Evolutionary conservation across 257 asterid species (phyloP), one percentile per base, ranked within the genome.

Genomic region (Rubia yunnanensis): DNA sequence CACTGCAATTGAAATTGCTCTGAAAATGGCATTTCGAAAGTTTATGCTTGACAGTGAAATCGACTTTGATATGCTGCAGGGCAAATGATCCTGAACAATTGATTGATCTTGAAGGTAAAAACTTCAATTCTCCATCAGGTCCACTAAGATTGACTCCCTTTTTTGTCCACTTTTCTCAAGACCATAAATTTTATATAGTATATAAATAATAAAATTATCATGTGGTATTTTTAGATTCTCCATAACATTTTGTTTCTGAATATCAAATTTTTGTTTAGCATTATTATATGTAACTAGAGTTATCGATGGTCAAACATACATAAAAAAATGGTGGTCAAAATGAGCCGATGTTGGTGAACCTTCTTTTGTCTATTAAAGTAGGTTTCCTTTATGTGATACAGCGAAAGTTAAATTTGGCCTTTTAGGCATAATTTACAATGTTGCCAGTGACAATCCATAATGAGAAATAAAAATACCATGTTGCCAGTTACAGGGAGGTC

Each of bases 21-120:
- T 89, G 60, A 92, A 90, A 79, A 92, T 89, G 97, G 98, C 98
- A 68, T 85, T 94, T 61, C 87, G 99, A 72, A 92, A 88, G 80
- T 89, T 87, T 80, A 77, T 92, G 82, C 77, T 80, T 72, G 95
- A 90, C 73, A 83, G 78, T 72, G 74, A 77, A 50, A 46, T 71
- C 65, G 72, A 70, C 67, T 69, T 73, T 62, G 86, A 80, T 68
- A 72, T 63, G 63, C 71, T 46, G 70, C 73, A 68, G 67, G 69
- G 71, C 44, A 60, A 63, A 60, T n/a, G 17, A 5, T 41, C 17
- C n/a, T 14, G 69, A 80, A 68, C 81, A 62, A 52, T 63, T 34
- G 73, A 71, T 88, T 72, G 83, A 90, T 74, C 91, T n/a, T 90
- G 70, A 89, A 89, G 96, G 99, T 84, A 60, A 72, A 14, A 13